phyloP scores from a whole-genome alignment of 2,329 filamentous ascomycete genomes.

The Fusarium sp. region DNA sequence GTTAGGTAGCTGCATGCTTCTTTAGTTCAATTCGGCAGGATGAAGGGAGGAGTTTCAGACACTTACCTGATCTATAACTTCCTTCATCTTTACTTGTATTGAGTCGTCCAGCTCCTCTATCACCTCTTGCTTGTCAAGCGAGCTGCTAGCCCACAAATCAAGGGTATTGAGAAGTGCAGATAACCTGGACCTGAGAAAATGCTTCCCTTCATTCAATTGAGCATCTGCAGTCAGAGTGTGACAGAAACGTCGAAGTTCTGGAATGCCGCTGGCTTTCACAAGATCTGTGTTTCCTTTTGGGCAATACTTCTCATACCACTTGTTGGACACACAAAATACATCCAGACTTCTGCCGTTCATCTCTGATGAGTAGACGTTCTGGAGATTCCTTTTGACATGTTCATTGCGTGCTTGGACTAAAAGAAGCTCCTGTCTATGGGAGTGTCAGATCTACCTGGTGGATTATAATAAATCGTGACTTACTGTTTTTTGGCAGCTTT shows the following conservation, averaged over 20 bases:
- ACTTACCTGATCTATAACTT: background rate
- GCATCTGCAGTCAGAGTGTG: conserved; percentile 48
- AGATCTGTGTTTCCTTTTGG: conserved; percentile 43
- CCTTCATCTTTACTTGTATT: background rate
- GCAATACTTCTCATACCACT: conserved; percentile 48
- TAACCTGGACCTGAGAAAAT: conserved; percentile 45
- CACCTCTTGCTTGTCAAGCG: background rate
- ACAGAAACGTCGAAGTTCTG: conserved; percentile 49
- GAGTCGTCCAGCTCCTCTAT: background rate
- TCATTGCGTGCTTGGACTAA: conserved; percentile 47
- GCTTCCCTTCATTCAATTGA: conserved; percentile 45
- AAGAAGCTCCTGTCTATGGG: conserved; percentile 40
- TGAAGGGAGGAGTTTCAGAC: accelerated
- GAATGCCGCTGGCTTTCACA: conserved; percentile 47
- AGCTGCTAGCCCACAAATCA: conserved; percentile 41
- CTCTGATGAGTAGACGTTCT: conserved; percentile 41
- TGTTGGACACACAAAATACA: conserved; percentile 52
- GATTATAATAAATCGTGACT: background rate
- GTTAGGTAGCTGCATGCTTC: conserved; percentile 4
- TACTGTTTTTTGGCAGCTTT: conserved; percentile 42
- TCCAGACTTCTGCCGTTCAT: conserved; percentile 38
- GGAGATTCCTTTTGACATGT: conserved; percentile 45
- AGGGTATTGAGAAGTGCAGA: conserved; percentile 45
- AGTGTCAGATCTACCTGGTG: background rate
- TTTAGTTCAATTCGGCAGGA: background rate